Conservation (phyloP, 129 eudicot species). For the Chrysanthemum makinoi region DNA sequence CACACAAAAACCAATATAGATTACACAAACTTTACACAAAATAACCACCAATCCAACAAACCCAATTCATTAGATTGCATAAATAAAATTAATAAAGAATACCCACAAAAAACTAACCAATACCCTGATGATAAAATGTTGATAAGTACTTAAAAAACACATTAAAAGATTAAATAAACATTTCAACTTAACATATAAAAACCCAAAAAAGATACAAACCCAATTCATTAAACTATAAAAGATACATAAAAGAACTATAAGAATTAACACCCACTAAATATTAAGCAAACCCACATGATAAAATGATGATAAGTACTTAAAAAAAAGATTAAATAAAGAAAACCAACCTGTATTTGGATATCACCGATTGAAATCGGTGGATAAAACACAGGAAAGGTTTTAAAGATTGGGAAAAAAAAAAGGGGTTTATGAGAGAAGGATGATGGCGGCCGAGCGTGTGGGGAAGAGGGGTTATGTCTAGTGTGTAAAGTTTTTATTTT, state of each 20-base stretch:
- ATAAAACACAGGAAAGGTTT: constrained; percentile 24
- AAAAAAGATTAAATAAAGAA: constrained; percentile 3
- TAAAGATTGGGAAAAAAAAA: neutral
- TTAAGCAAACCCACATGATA: constrained; percentile 22
- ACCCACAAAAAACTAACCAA: constrained; percentile 9
- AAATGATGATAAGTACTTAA: constrained; percentile 12
- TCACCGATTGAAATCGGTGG: constrained; percentile 34
- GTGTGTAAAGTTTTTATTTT: constrained; percentile 17
- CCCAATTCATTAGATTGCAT: neutral
- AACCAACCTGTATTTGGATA: constrained; percentile 31
- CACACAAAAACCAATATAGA: constrained; percentile 8
- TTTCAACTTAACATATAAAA: neutral
- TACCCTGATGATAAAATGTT: constrained; percentile 14
- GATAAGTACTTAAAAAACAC: too few species aligned
- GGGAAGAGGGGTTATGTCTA: constrained; percentile 29
- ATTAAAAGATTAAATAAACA: too few species aligned
- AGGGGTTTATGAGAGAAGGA: constrained; percentile 16
- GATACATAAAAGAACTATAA: neutral
- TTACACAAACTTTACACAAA: neutral
- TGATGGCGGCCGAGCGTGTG: constrained; percentile 39
- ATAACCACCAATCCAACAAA: neutral
- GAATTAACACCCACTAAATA: neutral
- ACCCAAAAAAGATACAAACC: too few species aligned
- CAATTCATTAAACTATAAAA: too few species aligned
- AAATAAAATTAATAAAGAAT: neutral